Percentiles rank a stretch among this genome's conserved stretches.
Evolutionary conservation across 148 eudicot species (phyloP).

Genomic region (Rheum nobile): DNA sequence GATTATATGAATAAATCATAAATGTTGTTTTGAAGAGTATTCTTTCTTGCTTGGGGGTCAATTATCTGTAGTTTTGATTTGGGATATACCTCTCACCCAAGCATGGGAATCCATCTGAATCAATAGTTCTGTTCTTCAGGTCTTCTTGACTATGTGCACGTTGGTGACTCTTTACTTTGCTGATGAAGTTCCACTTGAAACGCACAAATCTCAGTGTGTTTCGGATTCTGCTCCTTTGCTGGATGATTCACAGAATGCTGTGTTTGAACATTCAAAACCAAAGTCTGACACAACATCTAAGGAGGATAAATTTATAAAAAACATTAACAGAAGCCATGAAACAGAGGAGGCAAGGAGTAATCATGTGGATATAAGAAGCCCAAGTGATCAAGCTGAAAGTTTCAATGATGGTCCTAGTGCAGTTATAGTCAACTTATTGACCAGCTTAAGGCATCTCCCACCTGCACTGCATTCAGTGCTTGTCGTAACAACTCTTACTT

Average conservation of each 20-base stretch:
- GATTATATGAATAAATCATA: background rate
- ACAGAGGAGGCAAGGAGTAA: constrained; percentile 16
- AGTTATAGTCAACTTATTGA: constrained; percentile 73
- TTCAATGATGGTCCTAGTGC: constrained; percentile 66
- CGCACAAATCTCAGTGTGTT: constrained; percentile 25
- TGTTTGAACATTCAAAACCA: constrained; percentile 31
- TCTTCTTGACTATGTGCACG: constrained; percentile 71
- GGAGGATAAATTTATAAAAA: constrained; percentile 18
- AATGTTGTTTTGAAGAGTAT: background rate
- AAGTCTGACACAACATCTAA: constrained; percentile 15
- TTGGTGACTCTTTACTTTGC: constrained; percentile 88
- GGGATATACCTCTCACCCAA: background rate
- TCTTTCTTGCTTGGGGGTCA: background rate
- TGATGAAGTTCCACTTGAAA: constrained; percentile 65
- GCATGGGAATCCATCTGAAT: constrained; percentile 5
- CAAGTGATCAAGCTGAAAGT: constrained; percentile 31
- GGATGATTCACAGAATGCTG: constrained; percentile 31
- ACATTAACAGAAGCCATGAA: constrained; percentile 15
- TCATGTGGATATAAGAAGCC: constrained; percentile 20
- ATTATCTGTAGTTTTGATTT: background rate
- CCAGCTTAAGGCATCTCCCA: constrained; percentile 89
- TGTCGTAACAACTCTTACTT: constrained; percentile 77
- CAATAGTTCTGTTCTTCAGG: constrained; percentile 22
- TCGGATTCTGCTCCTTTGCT: constrained; percentile 82
- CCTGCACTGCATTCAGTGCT: constrained; percentile 86